Evolutionary conservation across 2,329 filamentous ascomycete species (phyloP).

Genomic region (Thielaviopsis musarum): DNA sequence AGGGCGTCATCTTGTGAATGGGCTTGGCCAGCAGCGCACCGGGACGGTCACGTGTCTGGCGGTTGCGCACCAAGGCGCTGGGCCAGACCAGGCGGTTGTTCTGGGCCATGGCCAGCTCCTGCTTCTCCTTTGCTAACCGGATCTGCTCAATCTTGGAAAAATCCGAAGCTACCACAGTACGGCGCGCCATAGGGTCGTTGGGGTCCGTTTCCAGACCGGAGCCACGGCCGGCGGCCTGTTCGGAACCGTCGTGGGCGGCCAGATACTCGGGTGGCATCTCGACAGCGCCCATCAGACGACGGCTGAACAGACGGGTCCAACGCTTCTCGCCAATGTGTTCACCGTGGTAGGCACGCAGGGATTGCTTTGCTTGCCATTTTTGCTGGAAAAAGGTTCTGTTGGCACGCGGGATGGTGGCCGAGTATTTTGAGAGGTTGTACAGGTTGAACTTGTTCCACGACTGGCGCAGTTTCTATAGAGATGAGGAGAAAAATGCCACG

Average conservation of each 20-base stretch:
- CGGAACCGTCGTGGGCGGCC: constrained; percentile 64
- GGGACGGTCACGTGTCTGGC: constrained; percentile 8
- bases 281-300: constrained; percentile 64
- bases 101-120: constrained; percentile 5
- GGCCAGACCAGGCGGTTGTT: constrained; percentile 4
- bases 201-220: constrained; percentile 39
- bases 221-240: constrained; percentile 69
- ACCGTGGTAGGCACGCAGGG: constrained; percentile 77
- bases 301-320: constrained; percentile 86
- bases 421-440: constrained; percentile 59
- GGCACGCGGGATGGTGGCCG: constrained; percentile 24
- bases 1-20: constrained; percentile 48
- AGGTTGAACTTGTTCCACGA: constrained; percentile 97
- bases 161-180: constrained; percentile 15
- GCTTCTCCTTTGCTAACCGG: constrained; percentile 9
- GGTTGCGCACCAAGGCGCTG: constrained; percentile 5
- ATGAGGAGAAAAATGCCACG: constrained; percentile 2
- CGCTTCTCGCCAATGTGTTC: constrained; percentile 85
- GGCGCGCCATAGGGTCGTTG: constrained; percentile 9
- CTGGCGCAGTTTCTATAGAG: constrained; percentile 67
- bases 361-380: constrained; percentile 85
- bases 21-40: constrained; percentile 20
- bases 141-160: constrained; percentile 13
- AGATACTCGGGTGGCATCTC: constrained; percentile 72
- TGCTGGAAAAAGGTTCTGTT: constrained; percentile 81